Percentiles rank a stretch among this genome's conserved stretches.
Conservation (phyloP, 2,329 filamentous ascomycete genomes). For the Fusarium compactum region DNA sequence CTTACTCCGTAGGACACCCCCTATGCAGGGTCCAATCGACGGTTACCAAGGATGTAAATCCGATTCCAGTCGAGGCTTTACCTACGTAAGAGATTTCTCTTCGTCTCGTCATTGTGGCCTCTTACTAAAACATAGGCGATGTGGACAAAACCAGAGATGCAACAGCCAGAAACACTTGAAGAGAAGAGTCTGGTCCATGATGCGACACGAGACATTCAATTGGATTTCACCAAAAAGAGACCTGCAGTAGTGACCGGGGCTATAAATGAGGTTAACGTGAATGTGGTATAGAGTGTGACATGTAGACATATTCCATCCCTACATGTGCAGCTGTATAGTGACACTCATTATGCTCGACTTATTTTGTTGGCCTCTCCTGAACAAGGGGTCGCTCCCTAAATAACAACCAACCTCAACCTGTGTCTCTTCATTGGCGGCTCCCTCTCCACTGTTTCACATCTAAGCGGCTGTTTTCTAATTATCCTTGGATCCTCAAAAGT, state of each 20-base stretch:
- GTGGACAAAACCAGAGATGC: slow-evolving; percentile 33
- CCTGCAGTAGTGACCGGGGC: slow-evolving; percentile 14
- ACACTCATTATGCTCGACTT: background rate
- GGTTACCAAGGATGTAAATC: slow-evolving; percentile 13
- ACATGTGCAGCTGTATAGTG: accelerated
- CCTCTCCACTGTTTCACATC: slow-evolving; percentile 39
- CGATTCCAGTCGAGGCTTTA: slow-evolving; percentile 25
- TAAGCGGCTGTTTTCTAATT: slow-evolving; percentile 22
- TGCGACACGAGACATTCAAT: slow-evolving; percentile 37
- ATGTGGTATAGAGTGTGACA: background rate
- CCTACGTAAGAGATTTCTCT: slow-evolving; percentile 27
- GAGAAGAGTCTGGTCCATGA: slow-evolving; percentile 27
- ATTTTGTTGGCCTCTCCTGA: slow-evolving; percentile 7
- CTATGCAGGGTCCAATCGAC: slow-evolving; percentile 26
- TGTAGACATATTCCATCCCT: background rate
- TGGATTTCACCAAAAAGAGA: slow-evolving; percentile 8
- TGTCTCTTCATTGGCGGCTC: slow-evolving; percentile 27
- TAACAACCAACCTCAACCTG: slow-evolving; percentile 16
- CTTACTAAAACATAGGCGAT: slow-evolving; percentile 1
- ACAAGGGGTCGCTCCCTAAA: slow-evolving; percentile 36
- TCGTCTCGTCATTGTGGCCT: slow-evolving; percentile 27
- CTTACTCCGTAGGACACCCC: slow-evolving; percentile 28
- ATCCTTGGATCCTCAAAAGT: slow-evolving; percentile 17
- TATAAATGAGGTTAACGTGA: slow-evolving; percentile 24
- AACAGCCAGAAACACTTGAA: slow-evolving; percentile 30